phyloP scores from a whole-genome alignment of 345 rosid species.

The Moricandia moricandioides region DNA sequence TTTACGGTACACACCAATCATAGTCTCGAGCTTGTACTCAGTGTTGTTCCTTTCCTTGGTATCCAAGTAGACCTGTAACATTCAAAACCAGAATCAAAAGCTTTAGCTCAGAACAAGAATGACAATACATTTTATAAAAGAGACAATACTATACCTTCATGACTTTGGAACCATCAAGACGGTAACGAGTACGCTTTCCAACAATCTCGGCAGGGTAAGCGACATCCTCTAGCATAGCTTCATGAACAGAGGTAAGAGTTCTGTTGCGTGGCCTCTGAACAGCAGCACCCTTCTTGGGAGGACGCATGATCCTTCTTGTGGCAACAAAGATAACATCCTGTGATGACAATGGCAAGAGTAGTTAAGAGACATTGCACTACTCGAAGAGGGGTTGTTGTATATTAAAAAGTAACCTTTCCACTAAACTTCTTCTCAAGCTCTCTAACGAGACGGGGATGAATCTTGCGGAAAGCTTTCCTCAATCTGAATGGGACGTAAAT shows the following conservation, averaged over 20 bases:
- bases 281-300: constrained; percentile 94
- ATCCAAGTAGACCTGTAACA: constrained; percentile 67
- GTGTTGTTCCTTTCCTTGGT: constrained; percentile 81
- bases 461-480: too few relatives aligned
- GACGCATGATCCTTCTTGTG: constrained; percentile 75
- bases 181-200: constrained; percentile 72
- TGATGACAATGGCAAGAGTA: not conserved
- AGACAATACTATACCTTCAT: constrained; percentile 48
- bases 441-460: too few relatives aligned
- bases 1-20: constrained; percentile 79
- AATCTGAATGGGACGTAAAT: too few relatives aligned
- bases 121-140: not conserved
- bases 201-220: constrained; percentile 91
- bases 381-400: too few relatives aligned
- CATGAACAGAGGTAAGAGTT: constrained; percentile 78
- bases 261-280: constrained; percentile 80
- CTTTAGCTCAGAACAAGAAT: not conserved
- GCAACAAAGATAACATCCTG: constrained; percentile 79
- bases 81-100: not conserved
- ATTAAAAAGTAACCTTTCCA: constrained; percentile 52
- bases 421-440: too few relatives aligned
- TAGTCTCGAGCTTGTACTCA: constrained; percentile 69
- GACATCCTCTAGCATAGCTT: constrained; percentile 77
- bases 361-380: not conserved
- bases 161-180: constrained; percentile 77